phyloP scores from a whole-genome alignment of 2,329 filamentous ascomycete species.

The Sporothrix dimorphospora region DNA sequence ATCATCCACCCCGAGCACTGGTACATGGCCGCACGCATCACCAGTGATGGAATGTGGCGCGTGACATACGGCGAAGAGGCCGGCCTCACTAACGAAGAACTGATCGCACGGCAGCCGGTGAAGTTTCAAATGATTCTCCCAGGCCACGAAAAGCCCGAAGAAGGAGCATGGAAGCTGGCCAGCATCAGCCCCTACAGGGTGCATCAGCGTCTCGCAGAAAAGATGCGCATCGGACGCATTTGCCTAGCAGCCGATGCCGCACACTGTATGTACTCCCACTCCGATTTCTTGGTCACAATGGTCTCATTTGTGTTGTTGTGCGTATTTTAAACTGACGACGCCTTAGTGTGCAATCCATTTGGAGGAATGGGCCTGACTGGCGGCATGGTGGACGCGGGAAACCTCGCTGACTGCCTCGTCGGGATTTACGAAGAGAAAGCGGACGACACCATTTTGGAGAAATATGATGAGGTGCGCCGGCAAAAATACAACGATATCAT shows the following conservation, averaged over 20 bases:
- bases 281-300: too few species aligned
- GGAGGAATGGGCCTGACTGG: not conserved
- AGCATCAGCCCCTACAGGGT: conserved; percentile 13
- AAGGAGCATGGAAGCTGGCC: not conserved
- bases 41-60: not conserved
- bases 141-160: not conserved
- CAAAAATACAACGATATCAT: not conserved
- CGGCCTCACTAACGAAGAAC: not conserved
- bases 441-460: not conserved
- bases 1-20: conserved; percentile 16
- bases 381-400: not conserved
- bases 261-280: not conserved
- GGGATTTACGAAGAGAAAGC: not conserved
- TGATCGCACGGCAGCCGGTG: not conserved
- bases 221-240: not conserved
- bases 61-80: not conserved
- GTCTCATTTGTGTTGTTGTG: too few species aligned
- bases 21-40: conserved; percentile 8
- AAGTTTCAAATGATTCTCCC: conserved; percentile 1
- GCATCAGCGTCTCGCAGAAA: not conserved
- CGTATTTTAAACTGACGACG: not conserved
- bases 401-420: not conserved
- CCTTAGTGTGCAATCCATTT: not conserved
- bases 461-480: not conserved
- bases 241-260: not conserved